Conservation (phyloP, 139 green algal species). For the Micractinium conductrix region DNA sequence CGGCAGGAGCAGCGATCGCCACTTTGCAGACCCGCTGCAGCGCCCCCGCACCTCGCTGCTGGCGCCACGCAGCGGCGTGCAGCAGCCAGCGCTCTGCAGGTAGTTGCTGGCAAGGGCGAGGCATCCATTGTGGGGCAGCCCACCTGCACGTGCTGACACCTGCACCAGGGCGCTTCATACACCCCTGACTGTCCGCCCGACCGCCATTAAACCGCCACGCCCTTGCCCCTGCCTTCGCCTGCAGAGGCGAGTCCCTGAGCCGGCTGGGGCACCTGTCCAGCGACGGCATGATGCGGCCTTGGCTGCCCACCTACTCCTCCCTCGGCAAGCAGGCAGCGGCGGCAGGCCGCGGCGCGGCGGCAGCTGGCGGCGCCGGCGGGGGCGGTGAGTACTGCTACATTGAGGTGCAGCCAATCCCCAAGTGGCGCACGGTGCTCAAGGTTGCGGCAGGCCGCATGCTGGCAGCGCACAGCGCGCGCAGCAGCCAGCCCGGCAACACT, state of each 20-base stretch:
- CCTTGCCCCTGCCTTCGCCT: background rate
- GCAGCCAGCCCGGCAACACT: background rate
- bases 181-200: too few species aligned
- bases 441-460: slow-evolving; percentile 31
- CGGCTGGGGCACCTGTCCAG: slow-evolving; percentile 38
- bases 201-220: too few species aligned
- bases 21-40: slow-evolving; percentile 4
- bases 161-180: too few species aligned
- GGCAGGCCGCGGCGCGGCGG: background rate
- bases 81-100: slow-evolving; percentile 33
- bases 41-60: slow-evolving; percentile 18
- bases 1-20: too few species aligned
- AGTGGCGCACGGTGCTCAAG: slow-evolving; percentile 25
- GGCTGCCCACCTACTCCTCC: slow-evolving; percentile 39
- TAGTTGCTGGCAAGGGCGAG: too few species aligned
- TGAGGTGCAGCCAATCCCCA: slow-evolving; percentile 27
- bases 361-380: background rate
- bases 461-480: too few species aligned
- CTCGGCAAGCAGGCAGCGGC: slow-evolving; percentile 7
- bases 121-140: too few species aligned
- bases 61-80: slow-evolving; percentile 26
- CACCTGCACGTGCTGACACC: too few species aligned
- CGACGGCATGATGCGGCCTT: slow-evolving; percentile 39
- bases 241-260: slow-evolving; percentile 36
- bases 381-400: slow-evolving; percentile 30